Conservation (phyloP, 2,329 filamentous ascomycete genomes). For the Aspergillus amoenus region DNA sequence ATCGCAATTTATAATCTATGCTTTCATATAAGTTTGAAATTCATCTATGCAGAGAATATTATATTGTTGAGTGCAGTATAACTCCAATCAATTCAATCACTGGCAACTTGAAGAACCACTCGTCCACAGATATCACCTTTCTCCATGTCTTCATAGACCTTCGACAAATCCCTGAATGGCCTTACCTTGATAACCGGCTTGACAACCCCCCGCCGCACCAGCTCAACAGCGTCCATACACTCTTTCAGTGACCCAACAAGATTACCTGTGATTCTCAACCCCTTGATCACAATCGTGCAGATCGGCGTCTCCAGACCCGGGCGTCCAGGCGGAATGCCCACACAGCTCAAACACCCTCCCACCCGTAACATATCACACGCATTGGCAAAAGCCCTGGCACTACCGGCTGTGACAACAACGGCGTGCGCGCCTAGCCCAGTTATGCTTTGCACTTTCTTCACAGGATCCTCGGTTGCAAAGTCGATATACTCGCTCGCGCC, state of each 20-base stretch:
- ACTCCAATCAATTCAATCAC: no score
- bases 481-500: conserved; percentile 45
- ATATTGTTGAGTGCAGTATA: no score
- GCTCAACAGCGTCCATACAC: conserved; percentile 47
- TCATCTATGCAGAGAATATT: no score
- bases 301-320: conserved; percentile 43
- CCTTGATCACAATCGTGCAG: conserved; percentile 47
- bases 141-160: conserved; percentile 47
- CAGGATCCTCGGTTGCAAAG: conserved; percentile 36
- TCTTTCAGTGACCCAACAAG: conserved; percentile 48
- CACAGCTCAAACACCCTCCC: conserved; percentile 45
- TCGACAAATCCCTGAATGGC: conserved; percentile 42
- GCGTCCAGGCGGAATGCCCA: conserved; percentile 45
- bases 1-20: no score
- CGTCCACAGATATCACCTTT: conserved; percentile 45
- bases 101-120: conserved; percentile 35
- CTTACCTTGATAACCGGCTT: conserved; percentile 44
- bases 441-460: conserved; percentile 34
- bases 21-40: no score
- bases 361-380: conserved; percentile 47
- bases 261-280: conserved; percentile 45
- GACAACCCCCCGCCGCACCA: conserved; percentile 43
- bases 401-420: conserved; percentile 45
- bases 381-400: conserved; percentile 41
- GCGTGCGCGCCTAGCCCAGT: conserved; percentile 43